Base-by-base conservation (phyloP, 306 rosid species). In the Quercus aquifolioides region DNA sequence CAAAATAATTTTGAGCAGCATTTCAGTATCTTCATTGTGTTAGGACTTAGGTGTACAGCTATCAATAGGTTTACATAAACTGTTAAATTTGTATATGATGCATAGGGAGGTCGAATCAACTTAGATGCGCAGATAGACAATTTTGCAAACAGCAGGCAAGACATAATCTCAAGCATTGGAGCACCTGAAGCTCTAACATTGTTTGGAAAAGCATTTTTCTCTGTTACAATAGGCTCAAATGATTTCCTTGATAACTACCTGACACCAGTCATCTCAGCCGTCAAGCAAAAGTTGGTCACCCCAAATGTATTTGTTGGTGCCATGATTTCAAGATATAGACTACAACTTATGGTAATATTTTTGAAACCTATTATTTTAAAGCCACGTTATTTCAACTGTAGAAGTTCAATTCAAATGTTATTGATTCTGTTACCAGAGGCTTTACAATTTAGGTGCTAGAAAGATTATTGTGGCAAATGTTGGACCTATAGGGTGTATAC, bases 401-500 rank as follows among this genome's bases (percentile, higher is more conserved):
- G 17, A 15, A 26, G 41, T 28, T 62, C 14, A 15, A 18, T 15
- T 64, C 21, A 19, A 21, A 33, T 68, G 10, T 30, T 54, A 9
- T 33, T 30, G 5, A 1, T 18, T 17, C 20, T 6, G 57, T 57
- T 3, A 83, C 88, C 88, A 94, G 97, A 80, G 96, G 56, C 82
- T 90, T 21, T 85, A 80, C 84, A 76, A 83, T 73, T 70, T 94
- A 64, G 97, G 97, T 62, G 97, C 88, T 4, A 89, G 90, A 76
- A 94, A 82, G 78, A 49, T 91, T 52, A 74, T 90, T 46, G 94
- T 91, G 82, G 80, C 81, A 55, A 92, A 90, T 77, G 89, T 94
- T 57, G 97, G 97, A 73, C 94, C 97, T 14, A 88, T 90, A 52
- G 98, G 98, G 60, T 92, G 97, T 64, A 92, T 90, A 71, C 97